Conservation (phyloP, 169 alveolate genomes). For the Eimeria brunetti region DNA sequence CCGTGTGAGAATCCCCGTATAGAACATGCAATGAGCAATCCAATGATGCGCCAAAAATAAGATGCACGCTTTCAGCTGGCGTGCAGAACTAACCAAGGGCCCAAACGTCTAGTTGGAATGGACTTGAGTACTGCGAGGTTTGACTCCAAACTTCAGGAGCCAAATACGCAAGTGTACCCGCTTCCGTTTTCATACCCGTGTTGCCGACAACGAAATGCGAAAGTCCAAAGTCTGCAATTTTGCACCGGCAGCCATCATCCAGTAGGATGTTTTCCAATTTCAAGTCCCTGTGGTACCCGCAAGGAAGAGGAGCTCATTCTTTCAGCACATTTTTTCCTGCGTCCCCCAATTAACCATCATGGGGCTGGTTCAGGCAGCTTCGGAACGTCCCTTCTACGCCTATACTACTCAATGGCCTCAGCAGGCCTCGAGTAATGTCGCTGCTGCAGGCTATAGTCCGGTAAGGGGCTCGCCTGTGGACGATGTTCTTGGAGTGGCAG, state of each 20-base stretch:
- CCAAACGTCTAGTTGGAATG: slow-evolving; percentile 86
- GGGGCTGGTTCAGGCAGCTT: background rate
- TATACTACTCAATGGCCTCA: background rate
- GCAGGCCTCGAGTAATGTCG: background rate
- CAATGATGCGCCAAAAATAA: background rate
- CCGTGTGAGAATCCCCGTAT: background rate
- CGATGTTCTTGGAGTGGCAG: slow-evolving; percentile 89
- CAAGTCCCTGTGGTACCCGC: slow-evolving; percentile 87
- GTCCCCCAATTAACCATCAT: background rate
- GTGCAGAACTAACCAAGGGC: slow-evolving; percentile 81
- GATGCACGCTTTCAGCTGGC: background rate
- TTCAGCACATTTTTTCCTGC: background rate
- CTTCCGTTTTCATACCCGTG: slow-evolving; percentile 84
- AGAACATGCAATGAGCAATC: background rate
- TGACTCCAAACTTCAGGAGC: slow-evolving; percentile 87
- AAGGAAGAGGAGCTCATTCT: background rate
- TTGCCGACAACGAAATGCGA: slow-evolving; percentile 83
- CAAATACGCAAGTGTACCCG: slow-evolving; percentile 86
- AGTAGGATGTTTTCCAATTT: slow-evolving; percentile 93
- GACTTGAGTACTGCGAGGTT: slow-evolving; percentile 83
- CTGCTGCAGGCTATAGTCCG: background rate
- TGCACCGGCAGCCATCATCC: slow-evolving; percentile 88
- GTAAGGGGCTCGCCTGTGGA: slow-evolving; percentile 86
- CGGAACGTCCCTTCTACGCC: background rate
- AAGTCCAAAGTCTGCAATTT: slow-evolving; percentile 93